These are phyloP conservation scores for Candida insectorum DNA, from an alignment of 805 yeast species.

Conservation along the genomic window DNA sequence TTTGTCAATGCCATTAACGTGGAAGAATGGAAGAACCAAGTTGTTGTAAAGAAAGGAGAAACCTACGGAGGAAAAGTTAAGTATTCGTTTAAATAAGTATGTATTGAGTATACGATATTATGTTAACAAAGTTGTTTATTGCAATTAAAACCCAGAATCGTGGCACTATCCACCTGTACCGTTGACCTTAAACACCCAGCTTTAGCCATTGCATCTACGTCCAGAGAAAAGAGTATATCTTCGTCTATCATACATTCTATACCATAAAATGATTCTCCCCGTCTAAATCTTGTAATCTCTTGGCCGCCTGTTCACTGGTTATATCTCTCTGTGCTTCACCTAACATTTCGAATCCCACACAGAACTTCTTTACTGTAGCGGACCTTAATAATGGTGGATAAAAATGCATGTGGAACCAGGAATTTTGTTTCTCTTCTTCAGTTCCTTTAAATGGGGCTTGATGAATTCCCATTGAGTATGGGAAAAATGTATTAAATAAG, in stretches of 20 bases:
- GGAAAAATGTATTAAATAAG: conserved; percentile 65
- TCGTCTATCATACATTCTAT: no score
- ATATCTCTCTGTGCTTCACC: conserved; percentile 71
- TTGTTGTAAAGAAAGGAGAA: conserved; percentile 44
- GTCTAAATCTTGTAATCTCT: conserved; percentile 42
- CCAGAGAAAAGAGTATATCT: no score
- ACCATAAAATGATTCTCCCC: conserved; percentile 34
- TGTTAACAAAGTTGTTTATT: no score
- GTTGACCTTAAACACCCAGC: no score
- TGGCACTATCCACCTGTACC: no score
- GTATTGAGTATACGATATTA: no score
- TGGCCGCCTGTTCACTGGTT: conserved; percentile 67
- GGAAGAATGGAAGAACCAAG: conserved; percentile 47
- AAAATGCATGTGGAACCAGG: conserved; percentile 69
- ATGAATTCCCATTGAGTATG: conserved; percentile 80
- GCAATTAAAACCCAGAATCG: no score
- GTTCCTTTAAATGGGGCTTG: conserved; percentile 60
- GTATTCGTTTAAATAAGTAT: conserved; percentile 23
- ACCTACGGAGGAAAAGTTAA: conserved; percentile 48
- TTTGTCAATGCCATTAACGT: conserved; percentile 52
- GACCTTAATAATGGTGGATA: conserved; percentile 75
- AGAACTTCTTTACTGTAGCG: conserved; percentile 71
- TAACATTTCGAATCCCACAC: conserved; percentile 69
- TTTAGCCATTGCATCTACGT: no score
- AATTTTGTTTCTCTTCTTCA: conserved; percentile 37